Evolutionary conservation across 306 rosid genomes (phyloP).

Genomic region (Gynostemma pentaphyllum): DNA sequence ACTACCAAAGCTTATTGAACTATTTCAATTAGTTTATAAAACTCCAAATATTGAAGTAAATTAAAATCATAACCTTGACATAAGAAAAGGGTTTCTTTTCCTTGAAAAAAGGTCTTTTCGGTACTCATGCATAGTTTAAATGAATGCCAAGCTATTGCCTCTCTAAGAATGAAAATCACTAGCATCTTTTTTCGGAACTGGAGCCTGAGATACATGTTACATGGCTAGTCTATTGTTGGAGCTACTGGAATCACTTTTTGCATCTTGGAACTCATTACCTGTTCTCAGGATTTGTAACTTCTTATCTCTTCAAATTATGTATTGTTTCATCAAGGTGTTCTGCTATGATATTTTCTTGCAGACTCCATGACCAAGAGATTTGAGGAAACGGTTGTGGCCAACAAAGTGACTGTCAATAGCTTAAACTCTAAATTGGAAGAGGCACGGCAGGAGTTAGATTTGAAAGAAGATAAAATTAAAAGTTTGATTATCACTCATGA

Average conservation of each 20-base stretch:
- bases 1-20: background rate
- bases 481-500: constrained; percentile 29
- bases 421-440: constrained; percentile 50
- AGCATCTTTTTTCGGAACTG: background rate
- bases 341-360: constrained; percentile 28
- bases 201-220: background rate
- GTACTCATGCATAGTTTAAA: background rate
- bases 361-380: constrained; percentile 50
- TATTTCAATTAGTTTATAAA: background rate
- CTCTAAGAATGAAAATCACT: background rate
- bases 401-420: constrained; percentile 43
- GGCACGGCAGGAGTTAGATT: constrained; percentile 40
- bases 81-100: background rate
- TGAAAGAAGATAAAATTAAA: constrained; percentile 52
- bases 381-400: constrained; percentile 42
- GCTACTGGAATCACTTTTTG: background rate
- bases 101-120: background rate
- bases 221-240: background rate
- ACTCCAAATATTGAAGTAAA: background rate
- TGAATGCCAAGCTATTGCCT: background rate
- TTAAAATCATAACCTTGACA: background rate
- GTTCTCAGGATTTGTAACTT: background rate
- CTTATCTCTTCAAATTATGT: no score
- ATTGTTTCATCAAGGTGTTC: background rate
- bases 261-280: background rate